Percentiles rank a stretch among this genome's conserved stretches.
Conservation (phyloP, 192 early-diverging fungal species). For the Geranomyces variabilis region DNA sequence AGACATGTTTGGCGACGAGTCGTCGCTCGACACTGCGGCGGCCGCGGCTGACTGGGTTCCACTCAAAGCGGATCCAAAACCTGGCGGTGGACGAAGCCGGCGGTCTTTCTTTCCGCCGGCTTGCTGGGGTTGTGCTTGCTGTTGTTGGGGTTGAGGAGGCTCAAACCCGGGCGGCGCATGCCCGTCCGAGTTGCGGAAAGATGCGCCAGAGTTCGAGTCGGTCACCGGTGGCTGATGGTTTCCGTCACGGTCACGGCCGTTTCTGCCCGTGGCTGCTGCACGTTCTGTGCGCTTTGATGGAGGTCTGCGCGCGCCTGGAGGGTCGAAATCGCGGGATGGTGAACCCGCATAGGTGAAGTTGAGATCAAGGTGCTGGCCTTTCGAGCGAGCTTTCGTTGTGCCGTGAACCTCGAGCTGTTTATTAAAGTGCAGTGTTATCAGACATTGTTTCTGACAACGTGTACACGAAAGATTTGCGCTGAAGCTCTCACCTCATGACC, state of each 20-base stretch:
- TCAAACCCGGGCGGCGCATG: not conserved
- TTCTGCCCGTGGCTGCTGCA: not conserved
- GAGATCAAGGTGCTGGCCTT: slow-evolving; percentile 46
- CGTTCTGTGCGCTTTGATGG: not conserved
- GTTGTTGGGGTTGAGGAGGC: not conserved
- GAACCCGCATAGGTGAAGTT: slow-evolving; percentile 49
- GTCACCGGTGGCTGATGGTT: no score
- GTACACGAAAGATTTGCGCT: not conserved
- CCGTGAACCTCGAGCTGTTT: slow-evolving; percentile 37
- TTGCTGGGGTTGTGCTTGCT: not conserved
- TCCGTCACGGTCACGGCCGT: not conserved
- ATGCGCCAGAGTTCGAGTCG: not conserved
- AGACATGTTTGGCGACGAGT: slow-evolving; percentile 12
- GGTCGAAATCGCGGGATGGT: slow-evolving; percentile 30
- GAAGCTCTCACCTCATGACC: slow-evolving; percentile 73
- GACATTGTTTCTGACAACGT: slow-evolving; percentile 14
- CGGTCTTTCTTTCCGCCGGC: not conserved
- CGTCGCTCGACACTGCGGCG: slow-evolving; percentile 1
- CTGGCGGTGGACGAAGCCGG: slow-evolving; percentile 45
- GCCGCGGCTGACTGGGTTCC: not conserved
- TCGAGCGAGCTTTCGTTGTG: slow-evolving; percentile 18
- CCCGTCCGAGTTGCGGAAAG: not conserved
- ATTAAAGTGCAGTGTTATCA: not conserved
- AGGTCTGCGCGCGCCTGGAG: not conserved
- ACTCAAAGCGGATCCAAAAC: slow-evolving; percentile 48